phyloP scores from a whole-genome alignment of 345 rosid genomes.

The Camelina sativa region DNA sequence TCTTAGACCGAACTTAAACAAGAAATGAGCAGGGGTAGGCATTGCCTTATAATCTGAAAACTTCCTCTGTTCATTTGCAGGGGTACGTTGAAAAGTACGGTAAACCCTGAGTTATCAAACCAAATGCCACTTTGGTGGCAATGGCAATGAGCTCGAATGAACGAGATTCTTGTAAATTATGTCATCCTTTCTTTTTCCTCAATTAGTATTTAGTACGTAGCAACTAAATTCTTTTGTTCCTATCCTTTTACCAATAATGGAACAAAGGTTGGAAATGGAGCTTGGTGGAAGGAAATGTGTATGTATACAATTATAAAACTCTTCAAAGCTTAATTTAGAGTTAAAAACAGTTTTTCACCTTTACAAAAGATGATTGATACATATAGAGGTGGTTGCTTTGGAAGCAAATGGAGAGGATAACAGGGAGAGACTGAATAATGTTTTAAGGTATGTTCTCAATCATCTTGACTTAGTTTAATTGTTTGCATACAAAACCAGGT shows the following conservation, averaged over 20 bases:
- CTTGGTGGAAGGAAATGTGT: conserved; percentile 25
- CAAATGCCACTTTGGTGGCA: conserved; percentile 2
- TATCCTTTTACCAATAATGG: conserved; percentile 32
- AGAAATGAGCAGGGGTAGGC: neutral
- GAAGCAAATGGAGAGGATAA: neutral
- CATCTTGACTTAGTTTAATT: conserved; percentile 10
- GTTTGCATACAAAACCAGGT: neutral
- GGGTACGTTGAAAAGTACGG: conserved; percentile 71
- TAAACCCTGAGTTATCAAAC: conserved; percentile 57
- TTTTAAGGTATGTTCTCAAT: conserved; percentile 20
- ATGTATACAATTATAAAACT: conserved; percentile 30
- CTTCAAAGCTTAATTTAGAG: conserved; percentile 24
- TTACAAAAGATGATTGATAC: conserved; percentile 4
- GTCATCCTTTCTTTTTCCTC: conserved; percentile 25
- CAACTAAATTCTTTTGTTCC: conserved; percentile 23
- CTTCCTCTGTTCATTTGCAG: conserved; percentile 56
- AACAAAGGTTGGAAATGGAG: conserved; percentile 36
- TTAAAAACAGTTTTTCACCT: neutral
- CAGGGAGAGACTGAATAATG: conserved; percentile 4
- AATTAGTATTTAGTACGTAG: neutral
- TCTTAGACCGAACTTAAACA: conserved; percentile 9
- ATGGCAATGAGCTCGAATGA: conserved; percentile 24
- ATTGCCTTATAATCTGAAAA: conserved; percentile 30
- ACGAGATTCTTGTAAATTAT: conserved; percentile 37
- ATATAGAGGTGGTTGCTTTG: conserved; percentile 22